Conservation (phyloP, 441 rosid species). For the Gossypium aridum region DNA sequence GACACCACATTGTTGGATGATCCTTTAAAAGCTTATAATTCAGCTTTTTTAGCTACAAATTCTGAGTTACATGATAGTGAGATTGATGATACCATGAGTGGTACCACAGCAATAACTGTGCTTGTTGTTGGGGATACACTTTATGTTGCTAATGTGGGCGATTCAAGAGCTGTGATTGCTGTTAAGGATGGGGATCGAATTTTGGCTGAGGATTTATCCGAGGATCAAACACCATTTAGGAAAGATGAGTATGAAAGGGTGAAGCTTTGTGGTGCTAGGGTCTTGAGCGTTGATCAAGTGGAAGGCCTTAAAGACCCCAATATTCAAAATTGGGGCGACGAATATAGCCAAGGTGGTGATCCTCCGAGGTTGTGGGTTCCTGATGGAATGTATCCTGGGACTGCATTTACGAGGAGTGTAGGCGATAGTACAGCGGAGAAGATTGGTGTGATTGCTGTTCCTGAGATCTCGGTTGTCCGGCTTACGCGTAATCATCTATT, state of each 20-base stretch:
- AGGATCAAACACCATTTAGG: slow-evolving; percentile 93
- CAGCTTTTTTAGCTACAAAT: slow-evolving; percentile 60
- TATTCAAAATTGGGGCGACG: slow-evolving; percentile 76
- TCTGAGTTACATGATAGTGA: slow-evolving; percentile 60
- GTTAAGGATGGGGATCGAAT: slow-evolving; percentile 52
- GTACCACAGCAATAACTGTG: slow-evolving; percentile 91
- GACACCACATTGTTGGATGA: slow-evolving; percentile 62
- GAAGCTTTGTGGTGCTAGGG: slow-evolving; percentile 84
- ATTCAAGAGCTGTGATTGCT: slow-evolving; percentile 87
- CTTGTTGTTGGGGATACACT: slow-evolving; percentile 82
- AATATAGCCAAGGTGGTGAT: slow-evolving; percentile 81
- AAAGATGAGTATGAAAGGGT: slow-evolving; percentile 89
- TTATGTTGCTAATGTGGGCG: slow-evolving; percentile 88
- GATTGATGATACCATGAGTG: slow-evolving; percentile 90
- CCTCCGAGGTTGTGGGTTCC: slow-evolving; percentile 98
- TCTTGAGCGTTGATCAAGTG: slow-evolving; percentile 82
- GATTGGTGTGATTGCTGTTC: slow-evolving; percentile 78
- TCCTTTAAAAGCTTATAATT: slow-evolving; percentile 61
- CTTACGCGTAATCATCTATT: slow-evolving; percentile 67
- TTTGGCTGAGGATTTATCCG: slow-evolving; percentile 71
- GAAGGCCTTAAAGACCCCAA: slow-evolving; percentile 81
- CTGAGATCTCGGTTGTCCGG: slow-evolving; percentile 65
- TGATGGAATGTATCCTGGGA: slow-evolving; percentile 86
- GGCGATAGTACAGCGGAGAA: slow-evolving; percentile 84
- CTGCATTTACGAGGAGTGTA: slow-evolving; percentile 87